These are phyloP conservation scores for Tilletia horrida DNA, from an alignment of 1,284 basidiomycete genomes.

Conservation along the genomic window DNA sequence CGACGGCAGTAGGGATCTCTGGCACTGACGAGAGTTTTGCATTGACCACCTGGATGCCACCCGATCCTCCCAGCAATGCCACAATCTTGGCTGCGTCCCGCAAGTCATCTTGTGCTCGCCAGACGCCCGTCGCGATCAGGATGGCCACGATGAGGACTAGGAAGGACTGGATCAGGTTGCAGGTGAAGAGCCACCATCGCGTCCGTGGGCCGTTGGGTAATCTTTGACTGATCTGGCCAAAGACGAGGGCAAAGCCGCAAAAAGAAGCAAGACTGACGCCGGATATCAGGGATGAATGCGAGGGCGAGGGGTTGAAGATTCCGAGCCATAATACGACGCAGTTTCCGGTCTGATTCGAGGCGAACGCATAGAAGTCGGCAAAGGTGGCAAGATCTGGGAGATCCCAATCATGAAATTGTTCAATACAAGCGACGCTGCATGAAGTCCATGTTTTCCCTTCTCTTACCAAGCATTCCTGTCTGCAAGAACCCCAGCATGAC, in stretches of 20 bases:
- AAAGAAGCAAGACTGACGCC: constrained; percentile 12
- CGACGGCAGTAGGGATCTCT: constrained; percentile 8
- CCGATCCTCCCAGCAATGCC: background rate
- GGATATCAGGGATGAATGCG: background rate
- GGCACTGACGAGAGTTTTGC: background rate
- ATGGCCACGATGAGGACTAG: constrained; percentile 7
- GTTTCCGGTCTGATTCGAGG: constrained; percentile 9
- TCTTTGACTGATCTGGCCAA: constrained; percentile 7
- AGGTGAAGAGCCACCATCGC: constrained; percentile 9
- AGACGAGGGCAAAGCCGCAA: constrained; percentile 4
- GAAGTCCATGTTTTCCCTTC: background rate
- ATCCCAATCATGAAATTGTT: background rate
- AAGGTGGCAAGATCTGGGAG: background rate
- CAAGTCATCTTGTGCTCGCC: background rate
- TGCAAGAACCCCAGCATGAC: no score
- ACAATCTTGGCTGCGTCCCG: background rate
- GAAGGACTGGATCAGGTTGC: background rate
- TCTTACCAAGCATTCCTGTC: constrained; percentile 7
- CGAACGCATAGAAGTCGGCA: constrained; percentile 5
- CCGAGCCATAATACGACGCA: background rate
- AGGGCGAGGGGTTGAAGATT: background rate
- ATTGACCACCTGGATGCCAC: constrained; percentile 12
- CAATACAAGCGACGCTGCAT: background rate
- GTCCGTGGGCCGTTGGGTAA: constrained; percentile 5
- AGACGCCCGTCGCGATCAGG: background rate